These are phyloP conservation scores for Peniophora sp. DNA, from an alignment of 1,284 basidiomycete species.

Conservation along the genomic window DNA sequence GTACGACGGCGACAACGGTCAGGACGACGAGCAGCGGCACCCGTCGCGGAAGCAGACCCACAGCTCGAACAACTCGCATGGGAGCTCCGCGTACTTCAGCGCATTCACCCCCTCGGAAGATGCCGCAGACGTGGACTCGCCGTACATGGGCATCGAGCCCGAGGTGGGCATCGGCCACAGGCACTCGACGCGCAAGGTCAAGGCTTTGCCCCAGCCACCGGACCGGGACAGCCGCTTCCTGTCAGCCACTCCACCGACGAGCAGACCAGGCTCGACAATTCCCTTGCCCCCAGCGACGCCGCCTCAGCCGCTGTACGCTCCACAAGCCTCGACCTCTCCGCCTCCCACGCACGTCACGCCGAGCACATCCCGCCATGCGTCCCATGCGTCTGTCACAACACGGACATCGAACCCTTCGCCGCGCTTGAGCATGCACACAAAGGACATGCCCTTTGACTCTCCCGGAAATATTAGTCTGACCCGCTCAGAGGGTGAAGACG, in stretches of 20 bases:
- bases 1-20: slow-evolving; percentile 11
- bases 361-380: slow-evolving; percentile 2
- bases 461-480: slow-evolving; percentile 23
- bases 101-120: slow-evolving; percentile 5
- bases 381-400: slow-evolving; percentile 5
- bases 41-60: not conserved
- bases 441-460: slow-evolving; percentile 36
- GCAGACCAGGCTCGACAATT: slow-evolving; percentile 7
- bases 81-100: slow-evolving; percentile 10
- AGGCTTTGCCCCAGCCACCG: slow-evolving; percentile 1
- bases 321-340: not conserved
- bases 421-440: slow-evolving; percentile 16
- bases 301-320: slow-evolving; percentile 1
- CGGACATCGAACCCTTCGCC: slow-evolving; percentile 7
- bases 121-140: slow-evolving; percentile 3
- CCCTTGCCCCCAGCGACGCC: not conserved
- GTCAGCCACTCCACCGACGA: slow-evolving; percentile 9
- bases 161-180: not conserved
- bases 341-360: no score
- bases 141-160: slow-evolving; percentile 6
- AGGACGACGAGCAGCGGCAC: not conserved
- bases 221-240: slow-evolving; percentile 8
- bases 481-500: slow-evolving; percentile 72
- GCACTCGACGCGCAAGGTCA: not conserved
- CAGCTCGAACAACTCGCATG: slow-evolving; percentile 3